Evolutionary conservation across 2,329 filamentous ascomycete species (phyloP).

Genomic region (Diaporthe vaccinii): DNA sequence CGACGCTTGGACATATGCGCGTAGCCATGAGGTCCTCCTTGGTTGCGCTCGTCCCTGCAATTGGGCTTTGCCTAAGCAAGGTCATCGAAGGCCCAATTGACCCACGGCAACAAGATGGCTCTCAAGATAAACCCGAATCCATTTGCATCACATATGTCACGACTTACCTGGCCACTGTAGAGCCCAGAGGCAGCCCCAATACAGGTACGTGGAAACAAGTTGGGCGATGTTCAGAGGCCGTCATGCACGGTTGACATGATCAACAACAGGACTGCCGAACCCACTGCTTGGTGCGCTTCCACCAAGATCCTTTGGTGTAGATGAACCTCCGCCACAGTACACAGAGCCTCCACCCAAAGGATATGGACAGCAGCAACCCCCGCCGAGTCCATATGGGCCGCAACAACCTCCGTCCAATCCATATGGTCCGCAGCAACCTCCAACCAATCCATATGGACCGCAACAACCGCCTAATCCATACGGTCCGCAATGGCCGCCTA

Average conservation of each 20-base stretch:
- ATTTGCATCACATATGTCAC: conserved; percentile 9
- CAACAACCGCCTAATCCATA: neutral
- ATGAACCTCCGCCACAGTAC: neutral
- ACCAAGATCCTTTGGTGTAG: neutral
- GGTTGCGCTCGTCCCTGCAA: conserved; percentile 3
- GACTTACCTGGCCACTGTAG: neutral
- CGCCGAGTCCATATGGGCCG: neutral
- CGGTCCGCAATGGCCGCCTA: neutral
- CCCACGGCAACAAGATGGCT: neutral
- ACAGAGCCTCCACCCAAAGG: neutral
- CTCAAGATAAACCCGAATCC: neutral
- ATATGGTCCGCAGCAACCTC: neutral
- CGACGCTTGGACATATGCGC: neutral
- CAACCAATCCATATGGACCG: neutral
- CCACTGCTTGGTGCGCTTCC: neutral
- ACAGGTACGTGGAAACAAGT: neutral
- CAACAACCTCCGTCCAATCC: neutral
- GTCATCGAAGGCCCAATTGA: neutral
- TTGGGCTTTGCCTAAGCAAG: conserved; percentile 24
- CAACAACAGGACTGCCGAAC: neutral
- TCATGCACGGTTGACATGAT: neutral
- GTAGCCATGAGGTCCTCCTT: conserved; percentile 21
- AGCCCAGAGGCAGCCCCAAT: neutral
- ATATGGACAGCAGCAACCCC: neutral
- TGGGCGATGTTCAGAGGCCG: neutral